Conservation (phyloP, 495 filamentous ascomycete species). For the Lasiosphaeria miniovina region DNA sequence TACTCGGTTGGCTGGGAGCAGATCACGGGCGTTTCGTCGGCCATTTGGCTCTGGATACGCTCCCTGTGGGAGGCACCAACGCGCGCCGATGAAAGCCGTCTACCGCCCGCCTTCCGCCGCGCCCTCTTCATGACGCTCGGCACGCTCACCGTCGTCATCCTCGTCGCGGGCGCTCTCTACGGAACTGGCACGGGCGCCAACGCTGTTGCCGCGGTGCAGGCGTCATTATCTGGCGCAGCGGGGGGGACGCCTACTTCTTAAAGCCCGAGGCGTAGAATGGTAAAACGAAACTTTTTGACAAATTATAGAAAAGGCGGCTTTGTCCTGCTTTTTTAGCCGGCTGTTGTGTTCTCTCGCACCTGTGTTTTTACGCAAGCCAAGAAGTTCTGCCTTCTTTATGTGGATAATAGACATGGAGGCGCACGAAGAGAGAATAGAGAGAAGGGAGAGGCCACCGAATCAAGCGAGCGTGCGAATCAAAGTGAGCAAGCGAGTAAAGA, state of each 20-base stretch:
- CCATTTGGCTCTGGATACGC: slow-evolving; percentile 59
- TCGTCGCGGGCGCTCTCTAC: slow-evolving; percentile 34
- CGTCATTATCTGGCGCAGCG: not conserved
- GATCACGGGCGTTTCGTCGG: slow-evolving; percentile 58
- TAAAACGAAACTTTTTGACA: too few species aligned
- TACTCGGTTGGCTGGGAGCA: slow-evolving; percentile 68
- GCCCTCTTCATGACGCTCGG: slow-evolving; percentile 57
- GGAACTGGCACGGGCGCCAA: not conserved
- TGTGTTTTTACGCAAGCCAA: too few species aligned
- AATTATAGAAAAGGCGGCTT: too few species aligned
- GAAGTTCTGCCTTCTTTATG: too few species aligned
- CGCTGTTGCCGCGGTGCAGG: not conserved
- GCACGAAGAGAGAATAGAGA: too few species aligned
- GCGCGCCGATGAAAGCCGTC: slow-evolving; percentile 40
- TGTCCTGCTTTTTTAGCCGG: too few species aligned
- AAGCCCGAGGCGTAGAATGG: too few species aligned
- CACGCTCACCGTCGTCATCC: slow-evolving; percentile 54
- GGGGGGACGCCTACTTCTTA: not conserved
- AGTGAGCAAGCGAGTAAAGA: too few species aligned
- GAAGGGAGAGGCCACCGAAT: too few species aligned
- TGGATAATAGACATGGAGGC: too few species aligned
- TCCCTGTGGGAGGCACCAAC: slow-evolving; percentile 35
- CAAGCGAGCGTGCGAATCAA: too few species aligned
- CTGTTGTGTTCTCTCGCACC: too few species aligned
- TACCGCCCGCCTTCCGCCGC: slow-evolving; percentile 63